phyloP scores from a whole-genome alignment of 371 early-diverging fungal genomes.

The Massospora cicadina region DNA sequence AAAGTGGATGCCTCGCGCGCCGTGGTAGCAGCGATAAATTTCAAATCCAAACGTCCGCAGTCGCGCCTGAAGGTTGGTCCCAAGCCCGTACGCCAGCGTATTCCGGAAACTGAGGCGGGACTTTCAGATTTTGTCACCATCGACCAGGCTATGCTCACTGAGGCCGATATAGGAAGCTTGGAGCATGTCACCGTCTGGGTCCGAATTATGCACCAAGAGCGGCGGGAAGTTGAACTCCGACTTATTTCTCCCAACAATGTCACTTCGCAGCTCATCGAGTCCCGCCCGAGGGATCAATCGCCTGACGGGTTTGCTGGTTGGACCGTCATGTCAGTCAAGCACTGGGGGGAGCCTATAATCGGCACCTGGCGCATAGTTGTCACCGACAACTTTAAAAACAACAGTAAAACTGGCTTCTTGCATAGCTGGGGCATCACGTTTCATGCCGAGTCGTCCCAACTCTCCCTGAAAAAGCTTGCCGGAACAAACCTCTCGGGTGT shows the following conservation, averaged over 20 bases:
- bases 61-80: too few species aligned
- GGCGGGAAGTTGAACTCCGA: constrained; percentile 64
- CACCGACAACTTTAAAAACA: too few species aligned
- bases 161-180: constrained; percentile 28
- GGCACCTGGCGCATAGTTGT: too few species aligned
- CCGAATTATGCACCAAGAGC: constrained; percentile 48
- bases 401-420: too few species aligned
- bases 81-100: too few species aligned
- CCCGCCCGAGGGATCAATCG: constrained; percentile 41
- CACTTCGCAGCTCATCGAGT: constrained; percentile 42
- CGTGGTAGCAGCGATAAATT: constrained; percentile 58
- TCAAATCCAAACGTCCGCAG: constrained; percentile 43
- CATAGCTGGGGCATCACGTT: too few species aligned
- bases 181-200: constrained; percentile 82
- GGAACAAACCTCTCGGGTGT: too few species aligned
- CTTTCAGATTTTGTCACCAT: constrained; percentile 21
- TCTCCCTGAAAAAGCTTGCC: too few species aligned
- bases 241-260: constrained; percentile 52
- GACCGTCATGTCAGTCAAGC: constrained; percentile 92
- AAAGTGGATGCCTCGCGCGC: constrained; percentile 65
- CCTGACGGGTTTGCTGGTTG: constrained; percentile 60
- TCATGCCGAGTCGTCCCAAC: too few species aligned
- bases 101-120: constrained; percentile 17
- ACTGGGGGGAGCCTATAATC: too few species aligned
- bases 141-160: constrained; percentile 24